These are phyloP conservation scores for Colletotrichum tropicale DNA, from an alignment of 2,329 filamentous ascomycete species.

Conservation along the genomic window DNA sequence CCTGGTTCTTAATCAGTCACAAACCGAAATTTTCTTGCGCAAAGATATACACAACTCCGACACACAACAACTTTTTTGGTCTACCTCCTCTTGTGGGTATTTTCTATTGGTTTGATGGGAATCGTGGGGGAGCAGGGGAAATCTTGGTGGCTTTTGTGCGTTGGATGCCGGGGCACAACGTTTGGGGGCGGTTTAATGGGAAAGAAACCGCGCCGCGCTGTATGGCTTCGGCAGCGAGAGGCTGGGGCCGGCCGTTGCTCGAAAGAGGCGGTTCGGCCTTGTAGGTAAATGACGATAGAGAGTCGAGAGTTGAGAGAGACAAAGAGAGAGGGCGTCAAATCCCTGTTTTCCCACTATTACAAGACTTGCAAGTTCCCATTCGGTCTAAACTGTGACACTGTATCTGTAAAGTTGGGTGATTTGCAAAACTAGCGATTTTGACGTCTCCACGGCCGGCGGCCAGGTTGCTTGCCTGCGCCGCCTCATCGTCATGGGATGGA, in stretches of 20 bases:
- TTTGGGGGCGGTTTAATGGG: not conserved
- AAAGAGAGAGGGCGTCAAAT: slow-evolving; percentile 13
- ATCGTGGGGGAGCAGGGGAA: not conserved
- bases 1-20: slow-evolving; percentile 23
- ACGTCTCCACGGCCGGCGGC: not conserved
- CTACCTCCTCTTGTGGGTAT: slow-evolving; percentile 8
- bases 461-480: not conserved
- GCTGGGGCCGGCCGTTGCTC: slow-evolving; percentile 5
- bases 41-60: slow-evolving; percentile 14
- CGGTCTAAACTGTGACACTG: not conserved
- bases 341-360: slow-evolving; percentile 11
- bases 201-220: not conserved
- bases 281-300: slow-evolving; percentile 15
- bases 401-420: not conserved
- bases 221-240: not conserved
- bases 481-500: not conserved
- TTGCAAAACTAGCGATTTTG: not conserved
- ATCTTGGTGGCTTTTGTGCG: slow-evolving; percentile 3
- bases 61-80: not conserved
- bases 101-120: slow-evolving; percentile 15
- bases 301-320: slow-evolving; percentile 7
- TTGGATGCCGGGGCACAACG: not conserved
- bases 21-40: not conserved
- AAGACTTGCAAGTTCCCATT: not conserved
- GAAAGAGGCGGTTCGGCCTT: slow-evolving; percentile 19